Evolutionary conservation across 805 yeast species (phyloP), one percentile per base, ranked within the genome.

Genomic region (Scheffersomyces amazonensis): DNA sequence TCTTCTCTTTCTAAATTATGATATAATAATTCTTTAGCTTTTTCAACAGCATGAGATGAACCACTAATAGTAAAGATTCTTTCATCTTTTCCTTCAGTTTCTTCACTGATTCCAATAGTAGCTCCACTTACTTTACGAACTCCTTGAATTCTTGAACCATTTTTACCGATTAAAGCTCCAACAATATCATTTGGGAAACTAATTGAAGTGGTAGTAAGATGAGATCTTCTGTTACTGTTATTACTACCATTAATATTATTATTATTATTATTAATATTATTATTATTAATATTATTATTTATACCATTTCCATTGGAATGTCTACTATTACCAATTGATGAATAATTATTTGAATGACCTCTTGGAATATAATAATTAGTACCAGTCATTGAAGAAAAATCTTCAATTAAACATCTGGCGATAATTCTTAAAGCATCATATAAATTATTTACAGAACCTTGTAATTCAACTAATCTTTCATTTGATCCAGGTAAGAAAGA

Each of bases 121-220:
- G 96, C 89, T 29, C 89, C 90, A 34, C 89, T 77, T 24, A 73
- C 73, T 50, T 83, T 79, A 50, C 96, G 76, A 35, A 89, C 83
- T 44, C 89, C 95, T 59, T 85, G 93, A 48, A 89, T 87, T 63
- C 95, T 77, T 20, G 86, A 68, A 28, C 96, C 96, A 47, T 82
- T 80, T 49, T 83, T 83, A 42, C 96, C 96, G 50, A 89, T 87
- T 38, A 89, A 71, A 35, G 95, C 91, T 31, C 96, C 96, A 32
- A 89, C 96, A 66, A 81, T 80, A 43, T 81, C 87, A 48, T 83
- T 81, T 27, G 95, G 87, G 55, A 87, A 83, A 20, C 76, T 67
- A 15, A 80, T 64, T 2, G 71, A 60, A 31, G 74, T 73, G 5
- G 76, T 49, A 16, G 41, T 34, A 7, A 25, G 29, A 24, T 19